Evolutionary conservation across 805 yeast genomes (phyloP), one percentile per base, ranked within the genome.

Genomic region (Grigorovia humatica): DNA sequence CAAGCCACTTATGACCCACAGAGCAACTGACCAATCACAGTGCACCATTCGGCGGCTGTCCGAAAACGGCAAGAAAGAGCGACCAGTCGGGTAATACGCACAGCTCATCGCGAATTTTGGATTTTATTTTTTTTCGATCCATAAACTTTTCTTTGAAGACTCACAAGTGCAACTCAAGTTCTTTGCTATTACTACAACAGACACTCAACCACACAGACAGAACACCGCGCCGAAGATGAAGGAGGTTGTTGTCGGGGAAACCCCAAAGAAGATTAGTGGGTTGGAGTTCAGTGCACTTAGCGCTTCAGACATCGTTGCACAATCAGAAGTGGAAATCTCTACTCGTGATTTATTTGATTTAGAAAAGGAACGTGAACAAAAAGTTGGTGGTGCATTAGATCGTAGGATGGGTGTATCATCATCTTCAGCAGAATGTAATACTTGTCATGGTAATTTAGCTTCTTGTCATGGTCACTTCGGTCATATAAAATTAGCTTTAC

Each of bases 401-500:
- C 77, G 88, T 20, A 76, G 79, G 50, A 89, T 95, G 99, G 99
- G 99, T 65, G 88, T 88, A 3, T 87, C 96, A 6, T 81, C 93
- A 50, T 89, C 88, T 58, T 70, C 83, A n/a, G 73, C 81, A 15
- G 95, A 85, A 65, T 93, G 99, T 74, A 67, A 79, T 13, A 95
- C 98, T 0, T 93, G 99, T 70, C 88, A 81, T 60, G 98, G 98
- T 2, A 81, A 82, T 59, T 72, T 93, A 57, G 96, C 96, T 0
- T 79, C 96, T 1, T 93, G 99, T 68, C 97, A 91, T 70, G 99
- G 99, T 53, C 99, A 93, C 71, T 93, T 93, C 67, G 99, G 99
- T 44, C 96, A 95, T 63, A 80, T 93, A 56, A 80, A 88, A 61
- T 76, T 93, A 49, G 96, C 98, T 0, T 73, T 93, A 46, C 99